Evolutionary conservation across 306 rosid genomes (phyloP).

Genomic region (Cucurbita ficifolia): DNA sequence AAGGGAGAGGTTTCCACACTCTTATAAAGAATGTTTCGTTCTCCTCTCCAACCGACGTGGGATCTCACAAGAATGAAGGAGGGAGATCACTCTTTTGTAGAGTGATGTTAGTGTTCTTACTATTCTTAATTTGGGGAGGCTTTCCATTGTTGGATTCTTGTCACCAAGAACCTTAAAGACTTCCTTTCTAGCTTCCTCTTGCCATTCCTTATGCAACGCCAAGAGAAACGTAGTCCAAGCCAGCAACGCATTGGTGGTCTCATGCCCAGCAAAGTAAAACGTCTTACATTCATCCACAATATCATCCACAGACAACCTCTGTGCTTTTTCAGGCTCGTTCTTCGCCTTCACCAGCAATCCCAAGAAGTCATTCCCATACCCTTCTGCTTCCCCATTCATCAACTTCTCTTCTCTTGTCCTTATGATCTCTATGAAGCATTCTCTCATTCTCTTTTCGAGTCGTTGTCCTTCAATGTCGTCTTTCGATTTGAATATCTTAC

Average conservation of each 20-base stretch:
- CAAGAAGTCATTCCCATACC: not conserved
- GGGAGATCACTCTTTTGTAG: too few relatives aligned
- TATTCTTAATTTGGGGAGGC: conserved; percentile 6
- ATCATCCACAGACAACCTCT: not conserved
- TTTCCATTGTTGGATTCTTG: conserved; percentile 10
- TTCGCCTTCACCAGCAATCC: not conserved
- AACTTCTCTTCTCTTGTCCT: not conserved
- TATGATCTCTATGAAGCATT: not conserved
- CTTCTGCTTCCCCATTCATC: not conserved
- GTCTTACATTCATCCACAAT: conserved; percentile 22
- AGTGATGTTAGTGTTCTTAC: not conserved
- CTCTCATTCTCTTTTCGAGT: not conserved
- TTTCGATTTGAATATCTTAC: not conserved
- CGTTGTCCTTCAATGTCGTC: not conserved
- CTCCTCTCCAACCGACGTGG: too few relatives aligned
- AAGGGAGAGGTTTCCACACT: too few relatives aligned
- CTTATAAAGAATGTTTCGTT: too few relatives aligned
- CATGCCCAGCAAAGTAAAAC: conserved; percentile 30
- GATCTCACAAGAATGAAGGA: too few relatives aligned
- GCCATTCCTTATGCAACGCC: conserved; percentile 13
- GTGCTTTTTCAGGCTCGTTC: not conserved
- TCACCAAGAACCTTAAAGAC: conserved; percentile 10
- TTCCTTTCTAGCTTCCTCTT: conserved; percentile 21
- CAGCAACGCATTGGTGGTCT: conserved; percentile 15
- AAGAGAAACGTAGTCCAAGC: conserved; percentile 21